phyloP scores from a whole-genome alignment of 495 filamentous ascomycete genomes.

The Aspergillus panamensis region DNA sequence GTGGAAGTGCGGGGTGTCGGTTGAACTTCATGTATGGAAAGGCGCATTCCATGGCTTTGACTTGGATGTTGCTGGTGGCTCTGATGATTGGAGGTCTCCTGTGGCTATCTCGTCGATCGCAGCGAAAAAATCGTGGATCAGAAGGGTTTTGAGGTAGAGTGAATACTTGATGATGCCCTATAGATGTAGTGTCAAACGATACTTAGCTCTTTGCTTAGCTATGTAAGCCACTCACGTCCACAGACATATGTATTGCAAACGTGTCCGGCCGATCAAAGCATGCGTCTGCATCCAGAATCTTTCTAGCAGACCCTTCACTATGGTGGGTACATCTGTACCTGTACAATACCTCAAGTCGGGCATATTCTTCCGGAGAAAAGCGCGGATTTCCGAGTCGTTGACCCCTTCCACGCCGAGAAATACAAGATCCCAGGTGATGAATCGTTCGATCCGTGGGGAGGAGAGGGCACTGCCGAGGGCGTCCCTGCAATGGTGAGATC shows the following conservation, averaged over 20 bases:
- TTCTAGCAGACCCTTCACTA: constrained; percentile 26
- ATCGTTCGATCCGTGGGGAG: constrained; percentile 17
- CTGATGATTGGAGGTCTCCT: not conserved
- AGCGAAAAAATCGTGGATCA: not conserved
- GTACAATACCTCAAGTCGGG: constrained; percentile 20
- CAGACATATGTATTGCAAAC: constrained; percentile 13
- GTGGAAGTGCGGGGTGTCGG: constrained; percentile 33
- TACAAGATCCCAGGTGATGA: constrained; percentile 32
- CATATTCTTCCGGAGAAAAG: constrained; percentile 22
- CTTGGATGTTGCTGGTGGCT: constrained; percentile 15
- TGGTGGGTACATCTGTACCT: constrained; percentile 24
- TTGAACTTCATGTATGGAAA: constrained; percentile 51
- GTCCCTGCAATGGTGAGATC: constrained; percentile 25
- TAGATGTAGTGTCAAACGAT: too few relatives aligned
- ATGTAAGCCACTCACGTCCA: constrained; percentile 10
- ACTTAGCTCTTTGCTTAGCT: too few relatives aligned
- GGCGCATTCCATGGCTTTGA: constrained; percentile 50
- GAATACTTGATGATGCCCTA: too few relatives aligned
- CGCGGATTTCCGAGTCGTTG: constrained; percentile 14
- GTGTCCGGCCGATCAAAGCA: constrained; percentile 33
- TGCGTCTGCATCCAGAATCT: constrained; percentile 33
- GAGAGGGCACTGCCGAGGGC: constrained; percentile 17
- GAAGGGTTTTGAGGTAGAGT: too few relatives aligned
- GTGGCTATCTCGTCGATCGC: not conserved
- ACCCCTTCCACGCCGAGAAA: constrained; percentile 33